phyloP scores from a whole-genome alignment of 352 stramenopile genomes.

The Globisporangium irregulare region DNA sequence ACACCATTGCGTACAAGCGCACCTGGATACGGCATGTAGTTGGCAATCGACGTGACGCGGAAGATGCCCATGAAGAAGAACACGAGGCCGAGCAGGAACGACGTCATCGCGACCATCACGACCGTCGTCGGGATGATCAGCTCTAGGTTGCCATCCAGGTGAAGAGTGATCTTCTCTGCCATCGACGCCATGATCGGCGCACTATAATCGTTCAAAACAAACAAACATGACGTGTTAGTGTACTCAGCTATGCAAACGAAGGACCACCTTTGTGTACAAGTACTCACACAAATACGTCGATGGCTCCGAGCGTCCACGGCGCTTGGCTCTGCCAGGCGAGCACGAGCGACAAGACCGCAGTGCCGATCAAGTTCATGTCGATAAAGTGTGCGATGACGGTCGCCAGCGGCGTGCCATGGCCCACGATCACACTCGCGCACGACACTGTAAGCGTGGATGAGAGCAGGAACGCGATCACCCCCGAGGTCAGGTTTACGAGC shows the following conservation, averaged over 20 bases:
- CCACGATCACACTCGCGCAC: constrained; percentile 74
- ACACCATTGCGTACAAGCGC: neutral
- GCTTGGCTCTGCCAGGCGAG: constrained; percentile 72
- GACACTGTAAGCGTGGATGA: constrained; percentile 78
- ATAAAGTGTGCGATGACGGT: constrained; percentile 75
- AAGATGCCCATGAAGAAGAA: constrained; percentile 72
- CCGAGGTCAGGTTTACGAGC: constrained; percentile 69
- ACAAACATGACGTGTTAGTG: neutral
- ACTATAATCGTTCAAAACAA: constrained; percentile 14
- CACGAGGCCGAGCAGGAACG: constrained; percentile 51
- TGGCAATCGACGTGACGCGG: constrained; percentile 71
- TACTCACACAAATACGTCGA: constrained; percentile 80
- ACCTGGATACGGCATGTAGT: constrained; percentile 83
- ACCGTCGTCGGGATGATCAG: constrained; percentile 66
- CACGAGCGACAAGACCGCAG: constrained; percentile 61
- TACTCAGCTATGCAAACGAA: neutral
- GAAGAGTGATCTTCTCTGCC: constrained; percentile 58
- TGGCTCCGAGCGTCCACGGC: constrained; percentile 71
- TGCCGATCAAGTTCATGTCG: constrained; percentile 82
- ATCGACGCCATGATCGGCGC: constrained; percentile 75
- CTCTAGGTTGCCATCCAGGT: constrained; percentile 58
- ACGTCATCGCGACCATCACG: constrained; percentile 71
- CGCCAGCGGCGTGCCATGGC: constrained; percentile 54
- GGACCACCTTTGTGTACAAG: neutral
- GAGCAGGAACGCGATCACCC: constrained; percentile 74